Percentiles rank a stretch among this genome's conserved stretches.
Conservation (phyloP, 768 basidiomycete species). For the Coprinellus micaceus region DNA sequence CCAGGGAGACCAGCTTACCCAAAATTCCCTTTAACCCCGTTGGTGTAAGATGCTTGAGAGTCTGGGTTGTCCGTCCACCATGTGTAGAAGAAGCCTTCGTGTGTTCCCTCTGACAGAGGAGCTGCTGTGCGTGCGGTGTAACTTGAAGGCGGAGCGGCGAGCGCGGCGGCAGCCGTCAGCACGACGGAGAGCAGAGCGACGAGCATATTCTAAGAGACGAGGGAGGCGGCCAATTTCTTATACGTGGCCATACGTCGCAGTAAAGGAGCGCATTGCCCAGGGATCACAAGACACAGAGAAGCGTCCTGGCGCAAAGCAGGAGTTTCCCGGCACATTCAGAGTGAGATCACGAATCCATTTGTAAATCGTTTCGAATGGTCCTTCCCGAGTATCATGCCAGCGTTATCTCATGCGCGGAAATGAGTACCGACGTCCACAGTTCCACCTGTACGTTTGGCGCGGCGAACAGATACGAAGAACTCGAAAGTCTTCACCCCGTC, state of each 20-base stretch:
- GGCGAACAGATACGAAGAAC: constrained; percentile 45
- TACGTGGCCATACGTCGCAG: too few relatives aligned
- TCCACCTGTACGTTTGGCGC: constrained; percentile 31
- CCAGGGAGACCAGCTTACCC: constrained; percentile 14
- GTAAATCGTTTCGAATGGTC: constrained; percentile 44
- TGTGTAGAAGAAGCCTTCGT: constrained; percentile 36
- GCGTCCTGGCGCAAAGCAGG: too few relatives aligned
- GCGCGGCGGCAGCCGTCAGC: constrained; percentile 13
- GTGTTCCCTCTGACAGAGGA: constrained; percentile 26
- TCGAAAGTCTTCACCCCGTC: constrained; percentile 40
- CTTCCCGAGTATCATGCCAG: constrained; percentile 37
- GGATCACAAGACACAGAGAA: too few relatives aligned
- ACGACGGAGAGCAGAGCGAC: neutral
- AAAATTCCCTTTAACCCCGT: constrained; percentile 30
- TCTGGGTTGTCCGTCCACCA: constrained; percentile 33
- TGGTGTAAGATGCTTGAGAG: constrained; percentile 26
- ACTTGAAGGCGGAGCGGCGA: constrained; percentile 17
- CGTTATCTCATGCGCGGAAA: constrained; percentile 38
- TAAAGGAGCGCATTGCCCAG: too few relatives aligned
- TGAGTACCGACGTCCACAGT: constrained; percentile 37
- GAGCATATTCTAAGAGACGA: too few relatives aligned
- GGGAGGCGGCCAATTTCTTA: too few relatives aligned
- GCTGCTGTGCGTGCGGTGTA: constrained; percentile 15
- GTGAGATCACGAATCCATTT: too few relatives aligned
- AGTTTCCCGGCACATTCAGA: too few relatives aligned